phyloP scores from a whole-genome alignment of 2,329 filamentous ascomycete species.

The Annulohypoxylon truncatum region DNA sequence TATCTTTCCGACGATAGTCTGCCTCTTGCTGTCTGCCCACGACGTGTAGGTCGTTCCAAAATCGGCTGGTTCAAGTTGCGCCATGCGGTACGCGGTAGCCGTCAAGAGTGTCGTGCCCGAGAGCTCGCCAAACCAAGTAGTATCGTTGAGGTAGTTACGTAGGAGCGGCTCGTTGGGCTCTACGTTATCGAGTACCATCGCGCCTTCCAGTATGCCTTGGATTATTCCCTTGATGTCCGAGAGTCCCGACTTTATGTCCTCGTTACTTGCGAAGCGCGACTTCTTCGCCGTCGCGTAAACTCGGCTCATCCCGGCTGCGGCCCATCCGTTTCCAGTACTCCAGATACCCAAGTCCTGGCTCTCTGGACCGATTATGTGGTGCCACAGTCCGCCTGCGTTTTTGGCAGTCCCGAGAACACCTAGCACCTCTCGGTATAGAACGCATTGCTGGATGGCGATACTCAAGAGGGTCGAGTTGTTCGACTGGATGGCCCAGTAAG shows the following conservation, averaged over 20 bases:
- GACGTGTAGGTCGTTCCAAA: conserved; percentile 53
- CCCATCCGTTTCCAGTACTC: conserved; percentile 63
- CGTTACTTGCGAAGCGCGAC: conserved; percentile 46
- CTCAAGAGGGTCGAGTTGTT: conserved; percentile 51
- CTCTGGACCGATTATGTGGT: conserved; percentile 57
- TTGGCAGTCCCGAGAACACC: conserved; percentile 47
- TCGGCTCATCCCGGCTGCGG: conserved; percentile 58
- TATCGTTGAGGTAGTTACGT: conserved; percentile 60
- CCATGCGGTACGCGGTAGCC: conserved; percentile 59
- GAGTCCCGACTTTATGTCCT: conserved; percentile 49
- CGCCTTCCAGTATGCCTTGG: conserved; percentile 47
- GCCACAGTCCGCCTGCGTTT: conserved; percentile 51
- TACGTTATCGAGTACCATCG: conserved; percentile 46
- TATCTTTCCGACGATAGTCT: conserved; percentile 51
- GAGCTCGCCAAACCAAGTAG: conserved; percentile 59
- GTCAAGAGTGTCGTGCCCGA: conserved; percentile 60
- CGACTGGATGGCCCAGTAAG: conserved; percentile 57
- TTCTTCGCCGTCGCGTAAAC: conserved; percentile 58
- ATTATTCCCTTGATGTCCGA: conserved; percentile 51
- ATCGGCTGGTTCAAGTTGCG: conserved; percentile 52
- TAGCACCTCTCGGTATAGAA: conserved; percentile 56
- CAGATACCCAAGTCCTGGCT: conserved; percentile 55
- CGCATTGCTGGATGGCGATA: conserved; percentile 55
- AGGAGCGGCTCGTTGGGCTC: conserved; percentile 51
- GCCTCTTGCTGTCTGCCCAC: conserved; percentile 58